These are phyloP conservation scores for Alternaria infectoria DNA, from an alignment of 2,329 filamentous ascomycete species.

Conservation along the genomic window DNA sequence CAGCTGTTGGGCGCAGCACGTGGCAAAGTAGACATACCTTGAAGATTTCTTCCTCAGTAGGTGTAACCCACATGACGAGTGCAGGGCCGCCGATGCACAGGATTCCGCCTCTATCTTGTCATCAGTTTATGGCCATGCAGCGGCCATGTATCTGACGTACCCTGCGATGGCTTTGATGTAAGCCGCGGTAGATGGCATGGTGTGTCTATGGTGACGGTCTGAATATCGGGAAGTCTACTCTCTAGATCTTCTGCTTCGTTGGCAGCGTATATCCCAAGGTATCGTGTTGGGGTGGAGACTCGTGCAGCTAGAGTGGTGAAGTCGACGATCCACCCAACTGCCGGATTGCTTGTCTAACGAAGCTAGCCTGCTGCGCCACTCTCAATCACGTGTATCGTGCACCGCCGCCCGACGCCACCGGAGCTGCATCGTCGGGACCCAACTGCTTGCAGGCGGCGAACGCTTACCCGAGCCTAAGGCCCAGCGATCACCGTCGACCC, in stretches of 20 bases:
- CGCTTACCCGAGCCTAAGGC: conserved; percentile 4
- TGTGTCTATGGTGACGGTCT: conserved; percentile 4
- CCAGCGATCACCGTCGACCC: background rate
- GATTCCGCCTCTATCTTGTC: conserved; percentile 65
- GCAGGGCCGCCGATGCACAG: conserved; percentile 85
- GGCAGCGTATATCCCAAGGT: background rate
- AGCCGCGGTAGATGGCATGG: conserved; percentile 36
- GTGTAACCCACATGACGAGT: conserved; percentile 78
- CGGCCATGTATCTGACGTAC: conserved; percentile 26
- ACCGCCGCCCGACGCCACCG: conserved; percentile 7
- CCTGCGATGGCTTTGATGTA: conserved; percentile 45
- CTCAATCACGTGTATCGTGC: background rate
- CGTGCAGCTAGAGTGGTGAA: conserved; percentile 9
- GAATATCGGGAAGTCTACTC: background rate
- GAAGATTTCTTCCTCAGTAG: conserved; percentile 91
- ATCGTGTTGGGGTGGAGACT: conserved; percentile 4
- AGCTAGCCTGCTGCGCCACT: conserved; percentile 8
- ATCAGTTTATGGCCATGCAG: conserved; percentile 26
- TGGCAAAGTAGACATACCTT: conserved; percentile 51
- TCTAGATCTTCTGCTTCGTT: background rate
- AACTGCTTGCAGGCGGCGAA: conserved; percentile 6
- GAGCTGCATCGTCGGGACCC: background rate
- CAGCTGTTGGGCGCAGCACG: conserved; percentile 11
- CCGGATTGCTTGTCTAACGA: conserved; percentile 1
- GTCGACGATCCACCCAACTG: conserved; percentile 7